Percentiles rank a stretch among this genome's conserved stretches.
Conservation (phyloP, 306 rosid genomes). For the Quercus cerris region DNA sequence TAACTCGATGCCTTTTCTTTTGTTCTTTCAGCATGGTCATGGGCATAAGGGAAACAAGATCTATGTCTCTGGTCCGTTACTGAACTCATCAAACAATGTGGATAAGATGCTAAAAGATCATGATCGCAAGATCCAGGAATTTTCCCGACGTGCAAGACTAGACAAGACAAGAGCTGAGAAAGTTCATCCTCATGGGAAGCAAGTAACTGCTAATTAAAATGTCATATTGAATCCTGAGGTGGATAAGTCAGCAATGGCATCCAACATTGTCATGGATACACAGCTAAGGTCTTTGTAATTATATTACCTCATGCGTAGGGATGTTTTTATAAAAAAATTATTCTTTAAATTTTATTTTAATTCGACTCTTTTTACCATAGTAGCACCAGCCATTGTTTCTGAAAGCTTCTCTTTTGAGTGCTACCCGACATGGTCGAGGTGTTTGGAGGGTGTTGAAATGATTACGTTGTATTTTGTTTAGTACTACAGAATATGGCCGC, state of each 20-base stretch:
- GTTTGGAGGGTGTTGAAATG: not conserved
- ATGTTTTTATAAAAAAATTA: not conserved
- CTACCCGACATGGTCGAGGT: not conserved
- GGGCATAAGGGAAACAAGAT: conserved; percentile 54
- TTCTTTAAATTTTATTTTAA: not conserved
- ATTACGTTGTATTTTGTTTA: not conserved
- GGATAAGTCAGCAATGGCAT: not conserved
- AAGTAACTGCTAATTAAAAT: conserved; percentile 12
- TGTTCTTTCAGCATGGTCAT: conserved; percentile 47
- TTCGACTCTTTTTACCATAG: not conserved
- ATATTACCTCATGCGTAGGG: not conserved
- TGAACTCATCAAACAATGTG: conserved; percentile 61
- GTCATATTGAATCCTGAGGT: not conserved
- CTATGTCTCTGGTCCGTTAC: conserved; percentile 72
- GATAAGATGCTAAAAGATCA: conserved; percentile 81
- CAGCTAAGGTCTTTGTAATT: not conserved
- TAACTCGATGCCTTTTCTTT: not conserved
- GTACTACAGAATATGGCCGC: not conserved
- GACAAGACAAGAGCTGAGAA: conserved; percentile 35
- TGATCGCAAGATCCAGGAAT: conserved; percentile 70
- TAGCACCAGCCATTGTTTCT: not conserved
- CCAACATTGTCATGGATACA: not conserved
- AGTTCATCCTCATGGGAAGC: conserved; percentile 16
- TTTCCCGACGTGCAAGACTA: conserved; percentile 59
- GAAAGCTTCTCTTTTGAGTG: not conserved